Evolutionary conservation across 192 early-diverging fungal genomes (phyloP), one percentile per base, ranked within the genome.

Genomic region (Backusella morwellensis): DNA sequence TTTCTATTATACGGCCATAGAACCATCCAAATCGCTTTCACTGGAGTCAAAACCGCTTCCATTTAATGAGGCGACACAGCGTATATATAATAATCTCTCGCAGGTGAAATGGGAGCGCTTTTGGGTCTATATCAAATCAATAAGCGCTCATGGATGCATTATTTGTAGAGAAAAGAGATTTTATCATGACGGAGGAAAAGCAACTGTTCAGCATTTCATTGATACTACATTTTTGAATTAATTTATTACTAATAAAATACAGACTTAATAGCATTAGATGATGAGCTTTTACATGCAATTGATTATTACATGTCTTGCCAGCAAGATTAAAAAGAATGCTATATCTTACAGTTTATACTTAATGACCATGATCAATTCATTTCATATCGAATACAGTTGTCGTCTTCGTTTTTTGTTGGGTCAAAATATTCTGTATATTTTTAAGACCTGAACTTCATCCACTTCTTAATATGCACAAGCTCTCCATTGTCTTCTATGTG

Each of bases 121-220:
- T 40, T 74, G 80, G 72, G 78, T 90, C 8, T 82, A 78, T 72
- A 84, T 88, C 15, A 78, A 85, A 21, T 76, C 75, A 5, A 67
- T 84, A 42, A 88, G 88, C 66, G 81, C 89, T 15, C 89, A 90
- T 70, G 89, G 82, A 5, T 75, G 81, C 5, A 88, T 90, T 47
- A 79, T 90, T 41, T 81, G 86, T 9, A 79, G 89, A 26, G 76
- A 86, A 41, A 84, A 83, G 26, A 74, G 78, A 35, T 81, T 81
- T 71, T 35, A 44, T 21, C 42, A 78, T 69, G 71, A 75, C 6
- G 81, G 75, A 0, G 87, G 86, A 36, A 76, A 74, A 63, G 80
- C 83, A 9, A 80, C 82, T 42, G 77, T 90, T 6, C 76, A 85
- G 34, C 87, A 90, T 79, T 88, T 87, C 68, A 80, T 90, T 35